phyloP scores from a whole-genome alignment of 257 asterid genomes.

The Solanum sparsipilum region DNA sequence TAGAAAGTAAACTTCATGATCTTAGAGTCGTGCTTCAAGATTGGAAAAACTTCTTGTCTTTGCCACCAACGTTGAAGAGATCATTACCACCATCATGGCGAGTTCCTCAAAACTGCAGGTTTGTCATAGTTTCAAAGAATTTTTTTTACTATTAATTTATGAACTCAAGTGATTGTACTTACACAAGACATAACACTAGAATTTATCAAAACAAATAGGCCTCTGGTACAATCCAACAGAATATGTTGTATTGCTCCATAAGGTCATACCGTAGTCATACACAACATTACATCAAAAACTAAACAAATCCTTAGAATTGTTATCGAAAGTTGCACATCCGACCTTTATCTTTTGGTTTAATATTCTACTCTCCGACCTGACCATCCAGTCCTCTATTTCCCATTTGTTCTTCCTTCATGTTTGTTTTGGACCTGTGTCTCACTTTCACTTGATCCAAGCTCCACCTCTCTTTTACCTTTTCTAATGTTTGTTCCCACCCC shows the following conservation, averaged over 20 bases:
- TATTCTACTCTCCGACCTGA: not conserved
- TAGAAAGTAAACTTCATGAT: constrained; percentile 44
- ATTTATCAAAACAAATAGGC: not conserved
- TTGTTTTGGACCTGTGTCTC: not conserved
- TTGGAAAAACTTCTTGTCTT: constrained; percentile 33
- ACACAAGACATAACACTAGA: not conserved
- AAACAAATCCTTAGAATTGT: not conserved
- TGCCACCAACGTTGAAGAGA: constrained; percentile 5
- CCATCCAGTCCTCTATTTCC: not conserved
- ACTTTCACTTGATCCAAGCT: not conserved
- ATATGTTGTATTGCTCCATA: not conserved
- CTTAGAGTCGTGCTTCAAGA: constrained; percentile 35
- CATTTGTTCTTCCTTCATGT: not conserved
- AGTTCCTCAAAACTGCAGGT: constrained; percentile 53
- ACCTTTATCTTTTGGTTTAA: not conserved
- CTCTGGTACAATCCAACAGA: not conserved
- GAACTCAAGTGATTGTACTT: not conserved
- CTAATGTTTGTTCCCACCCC: not conserved
- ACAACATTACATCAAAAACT: not conserved
- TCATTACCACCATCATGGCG: constrained; percentile 36
- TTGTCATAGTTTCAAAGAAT: not conserved
- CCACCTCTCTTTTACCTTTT: not conserved
- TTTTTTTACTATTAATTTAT: not conserved
- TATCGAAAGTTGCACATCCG: not conserved
- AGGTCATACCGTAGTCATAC: not conserved